Conservation (phyloP, 352 stramenopile genomes). For the Labyrinthula sp. region DNA sequence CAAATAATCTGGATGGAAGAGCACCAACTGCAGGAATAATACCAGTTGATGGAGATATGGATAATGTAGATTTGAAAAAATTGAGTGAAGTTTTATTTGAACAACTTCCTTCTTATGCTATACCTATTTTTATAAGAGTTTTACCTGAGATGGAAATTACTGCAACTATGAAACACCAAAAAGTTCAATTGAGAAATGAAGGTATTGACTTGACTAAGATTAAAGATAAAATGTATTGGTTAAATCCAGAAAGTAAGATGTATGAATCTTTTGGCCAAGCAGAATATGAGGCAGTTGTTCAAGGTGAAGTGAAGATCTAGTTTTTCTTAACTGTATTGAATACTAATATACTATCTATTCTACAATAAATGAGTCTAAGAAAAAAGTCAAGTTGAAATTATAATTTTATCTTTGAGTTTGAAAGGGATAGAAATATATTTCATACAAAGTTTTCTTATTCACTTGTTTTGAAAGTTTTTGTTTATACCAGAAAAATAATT, state of each 20-base stretch:
- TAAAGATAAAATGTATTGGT: slow-evolving; percentile 14
- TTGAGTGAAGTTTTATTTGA: slow-evolving; percentile 21
- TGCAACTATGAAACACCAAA: slow-evolving; percentile 69
- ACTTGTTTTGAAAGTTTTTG: no score
- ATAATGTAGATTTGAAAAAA: slow-evolving; percentile 40
- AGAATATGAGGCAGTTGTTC: slow-evolving; percentile 11
- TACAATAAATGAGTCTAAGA: no score
- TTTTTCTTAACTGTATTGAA: no score
- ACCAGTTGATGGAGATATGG: slow-evolving; percentile 15
- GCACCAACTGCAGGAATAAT: slow-evolving; percentile 53
- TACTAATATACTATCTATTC: no score
- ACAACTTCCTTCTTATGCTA: slow-evolving; percentile 41
- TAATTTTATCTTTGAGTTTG: no score
- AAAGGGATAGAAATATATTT: no score
- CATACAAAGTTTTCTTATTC: no score
- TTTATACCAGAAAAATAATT: no score
- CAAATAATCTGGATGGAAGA: slow-evolving; percentile 39
- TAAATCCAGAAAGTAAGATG: slow-evolving; percentile 6
- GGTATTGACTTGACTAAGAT: slow-evolving; percentile 48
- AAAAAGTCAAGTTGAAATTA: no score
- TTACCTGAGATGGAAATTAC: slow-evolving; percentile 50
- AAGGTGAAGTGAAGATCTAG: slow-evolving; percentile 9
- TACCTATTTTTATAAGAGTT: slow-evolving; percentile 58
- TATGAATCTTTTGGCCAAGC: slow-evolving; percentile 7
- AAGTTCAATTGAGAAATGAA: slow-evolving; percentile 55